Conservation (phyloP, 2,329 filamentous ascomycete species). For the Diaporthe amygdali region DNA sequence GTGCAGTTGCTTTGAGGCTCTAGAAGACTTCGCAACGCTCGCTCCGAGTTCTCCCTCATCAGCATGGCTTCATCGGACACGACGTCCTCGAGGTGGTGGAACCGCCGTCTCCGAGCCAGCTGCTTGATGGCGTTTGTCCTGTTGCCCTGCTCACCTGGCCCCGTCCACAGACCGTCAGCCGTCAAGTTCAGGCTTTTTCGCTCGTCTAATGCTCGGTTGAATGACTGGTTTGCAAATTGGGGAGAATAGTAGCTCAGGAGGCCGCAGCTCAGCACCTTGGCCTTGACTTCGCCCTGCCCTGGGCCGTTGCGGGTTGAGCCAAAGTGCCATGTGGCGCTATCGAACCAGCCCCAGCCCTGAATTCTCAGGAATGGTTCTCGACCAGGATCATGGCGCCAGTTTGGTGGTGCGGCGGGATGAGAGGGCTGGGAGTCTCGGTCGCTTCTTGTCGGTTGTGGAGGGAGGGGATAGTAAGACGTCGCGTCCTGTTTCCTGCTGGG, state of each 20-base stretch:
- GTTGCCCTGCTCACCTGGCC: conserved; percentile 28
- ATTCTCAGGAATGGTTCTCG: conserved; percentile 46
- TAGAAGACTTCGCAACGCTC: conserved; percentile 34
- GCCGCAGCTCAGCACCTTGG: conserved; percentile 45
- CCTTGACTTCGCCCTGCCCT: conserved; percentile 47
- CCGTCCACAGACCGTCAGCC: conserved; percentile 43
- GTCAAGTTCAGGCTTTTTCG: conserved; percentile 46
- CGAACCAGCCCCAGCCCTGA: conserved; percentile 51
- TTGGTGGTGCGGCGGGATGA: conserved; percentile 41
- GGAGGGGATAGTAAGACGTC: conserved; percentile 41
- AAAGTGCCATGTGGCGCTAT: conserved; percentile 48
- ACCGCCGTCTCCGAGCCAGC: conserved; percentile 42
- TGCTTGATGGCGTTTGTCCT: conserved; percentile 36
- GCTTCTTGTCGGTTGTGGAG: conserved; percentile 41
- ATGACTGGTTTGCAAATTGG: conserved; percentile 36
- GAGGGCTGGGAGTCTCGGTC: conserved; percentile 41
- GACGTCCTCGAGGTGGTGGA: conserved; percentile 40
- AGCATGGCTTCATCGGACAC: conserved; percentile 36
- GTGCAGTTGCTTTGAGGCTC: conserved; percentile 35
- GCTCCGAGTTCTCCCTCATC: conserved; percentile 40
- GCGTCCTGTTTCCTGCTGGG: background rate
- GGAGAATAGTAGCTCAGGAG: conserved; percentile 52
- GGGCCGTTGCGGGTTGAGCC: conserved; percentile 42
- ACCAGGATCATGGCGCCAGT: conserved; percentile 36
- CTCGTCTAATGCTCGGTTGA: conserved; percentile 39